phyloP scores from a whole-genome alignment of 1,284 basidiomycete genomes.

The Heterobasidion irregulare region DNA sequence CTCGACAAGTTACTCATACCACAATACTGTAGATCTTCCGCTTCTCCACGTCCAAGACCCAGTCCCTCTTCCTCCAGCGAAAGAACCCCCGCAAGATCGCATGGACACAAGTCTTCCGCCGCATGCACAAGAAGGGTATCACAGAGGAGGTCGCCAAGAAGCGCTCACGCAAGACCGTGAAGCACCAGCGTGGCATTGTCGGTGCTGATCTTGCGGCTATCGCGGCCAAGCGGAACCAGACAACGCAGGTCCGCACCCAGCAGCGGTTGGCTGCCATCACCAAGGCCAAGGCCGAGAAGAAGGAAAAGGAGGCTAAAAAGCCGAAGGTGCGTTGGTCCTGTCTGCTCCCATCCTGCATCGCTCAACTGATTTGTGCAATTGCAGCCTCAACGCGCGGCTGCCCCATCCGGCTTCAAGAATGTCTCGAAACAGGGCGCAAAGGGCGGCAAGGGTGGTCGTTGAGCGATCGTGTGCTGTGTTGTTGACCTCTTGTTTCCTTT shows the following conservation, averaged over 20 bases:
- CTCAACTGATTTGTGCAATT: neutral
- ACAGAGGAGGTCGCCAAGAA: constrained; percentile 99
- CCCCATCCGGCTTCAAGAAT: constrained; percentile 6
- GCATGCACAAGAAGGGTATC: constrained; percentile 99
- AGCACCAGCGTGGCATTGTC: constrained; percentile 97
- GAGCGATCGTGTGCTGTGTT: constrained; percentile 18
- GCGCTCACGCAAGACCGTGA: constrained; percentile 93
- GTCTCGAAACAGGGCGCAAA: constrained; percentile 96
- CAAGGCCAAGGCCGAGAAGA: constrained; percentile 93
- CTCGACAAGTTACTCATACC: constrained; percentile 3
- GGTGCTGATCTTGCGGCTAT: constrained; percentile 93
- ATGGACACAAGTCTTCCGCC: constrained; percentile 95
- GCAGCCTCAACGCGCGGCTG: constrained; percentile 9
- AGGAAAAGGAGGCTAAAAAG: constrained; percentile 91
- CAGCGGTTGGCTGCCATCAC: constrained; percentile 79
- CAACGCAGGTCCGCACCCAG: constrained; percentile 78
- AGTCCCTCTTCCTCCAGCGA: constrained; percentile 97
- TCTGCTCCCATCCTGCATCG: neutral
- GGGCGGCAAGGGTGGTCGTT: constrained; percentile 74
- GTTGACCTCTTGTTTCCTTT: constrained; percentile 7
- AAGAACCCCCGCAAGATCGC: constrained; percentile 99
- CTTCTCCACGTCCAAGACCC: constrained; percentile 83
- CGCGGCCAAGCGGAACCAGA: constrained; percentile 87
- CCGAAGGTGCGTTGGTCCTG: constrained; percentile 47
- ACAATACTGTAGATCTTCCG: constrained; percentile 71